Evolutionary conservation across 1,284 basidiomycete species (phyloP).

Genomic region (Xanthoconium separans): DNA sequence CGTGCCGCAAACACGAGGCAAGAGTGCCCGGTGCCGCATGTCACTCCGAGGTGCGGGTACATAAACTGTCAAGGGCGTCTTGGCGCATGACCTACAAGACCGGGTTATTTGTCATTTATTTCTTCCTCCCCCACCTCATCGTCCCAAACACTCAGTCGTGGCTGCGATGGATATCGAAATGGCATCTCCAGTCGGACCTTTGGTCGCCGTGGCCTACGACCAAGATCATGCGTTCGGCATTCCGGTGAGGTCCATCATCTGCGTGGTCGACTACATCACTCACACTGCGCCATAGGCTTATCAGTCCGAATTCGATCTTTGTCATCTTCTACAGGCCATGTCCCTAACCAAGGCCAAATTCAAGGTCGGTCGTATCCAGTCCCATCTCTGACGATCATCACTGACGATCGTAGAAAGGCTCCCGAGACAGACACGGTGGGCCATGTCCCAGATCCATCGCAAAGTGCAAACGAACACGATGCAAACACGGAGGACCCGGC

Average conservation of each 20-base stretch:
- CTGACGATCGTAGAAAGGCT: slow-evolving; percentile 33
- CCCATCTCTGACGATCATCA: neutral
- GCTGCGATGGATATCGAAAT: slow-evolving; percentile 34
- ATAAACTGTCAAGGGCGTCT: slow-evolving; percentile 21
- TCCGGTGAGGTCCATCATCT: slow-evolving; percentile 17
- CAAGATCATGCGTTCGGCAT: slow-evolving; percentile 19
- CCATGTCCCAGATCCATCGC: slow-evolving; percentile 30
- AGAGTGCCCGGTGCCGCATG: slow-evolving; percentile 27
- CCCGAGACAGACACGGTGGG: slow-evolving; percentile 17
- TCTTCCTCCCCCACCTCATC: slow-evolving; percentile 1
- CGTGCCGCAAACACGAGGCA: slow-evolving; percentile 31
- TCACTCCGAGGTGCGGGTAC: slow-evolving; percentile 21
- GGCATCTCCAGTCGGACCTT: slow-evolving; percentile 29
- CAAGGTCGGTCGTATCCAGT: slow-evolving; percentile 29
- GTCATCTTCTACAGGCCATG: slow-evolving; percentile 49
- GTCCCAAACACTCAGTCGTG: slow-evolving; percentile 1
- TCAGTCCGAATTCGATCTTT: slow-evolving; percentile 43
- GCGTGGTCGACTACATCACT: neutral
- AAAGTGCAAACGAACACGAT: slow-evolving; percentile 34
- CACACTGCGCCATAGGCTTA: slow-evolving; percentile 19
- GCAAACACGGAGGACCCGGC: slow-evolving; percentile 39
- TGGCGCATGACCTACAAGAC: slow-evolving; percentile 1
- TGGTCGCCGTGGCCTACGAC: slow-evolving; percentile 25
- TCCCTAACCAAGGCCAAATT: slow-evolving; percentile 37
- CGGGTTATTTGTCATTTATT: slow-evolving; percentile 20